phyloP scores from a whole-genome alignment of 257 asterid species.

The Thymus mandschuricus region DNA sequence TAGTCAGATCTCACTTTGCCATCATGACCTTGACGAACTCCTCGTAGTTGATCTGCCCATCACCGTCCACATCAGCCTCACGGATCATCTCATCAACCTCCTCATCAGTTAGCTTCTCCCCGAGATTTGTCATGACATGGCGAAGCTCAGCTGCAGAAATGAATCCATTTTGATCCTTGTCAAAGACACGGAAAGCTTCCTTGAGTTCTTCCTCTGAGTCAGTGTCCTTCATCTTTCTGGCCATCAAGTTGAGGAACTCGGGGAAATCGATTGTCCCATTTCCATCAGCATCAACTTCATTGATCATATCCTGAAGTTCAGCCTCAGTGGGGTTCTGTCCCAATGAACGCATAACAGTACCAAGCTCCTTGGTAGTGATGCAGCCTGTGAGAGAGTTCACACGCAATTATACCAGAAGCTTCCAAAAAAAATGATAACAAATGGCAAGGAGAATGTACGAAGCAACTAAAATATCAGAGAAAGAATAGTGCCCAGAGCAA shows the following conservation, averaged over 20 bases:
- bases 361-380: slow-evolving; percentile 91
- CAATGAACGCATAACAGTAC: slow-evolving; percentile 82
- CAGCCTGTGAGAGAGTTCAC: slow-evolving; percentile 50
- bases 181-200: slow-evolving; percentile 89
- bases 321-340: slow-evolving; percentile 95
- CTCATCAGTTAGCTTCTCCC: slow-evolving; percentile 88
- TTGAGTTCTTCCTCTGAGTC: slow-evolving; percentile 92
- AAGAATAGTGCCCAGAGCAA: background rate
- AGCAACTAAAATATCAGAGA: background rate
- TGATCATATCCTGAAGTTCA: slow-evolving; percentile 88
- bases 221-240: slow-evolving; percentile 86
- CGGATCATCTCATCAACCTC: slow-evolving; percentile 96
- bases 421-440: background rate
- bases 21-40: slow-evolving; percentile 95
- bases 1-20: slow-evolving; percentile 68
- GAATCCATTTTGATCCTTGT: slow-evolving; percentile 88
- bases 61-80: slow-evolving; percentile 91
- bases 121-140: slow-evolving; percentile 86
- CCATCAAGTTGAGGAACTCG: slow-evolving; percentile 92
- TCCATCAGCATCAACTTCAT: slow-evolving; percentile 89
- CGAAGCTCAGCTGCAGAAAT: slow-evolving; percentile 92
- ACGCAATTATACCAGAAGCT: slow-evolving; percentile 5
- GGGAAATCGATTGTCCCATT: slow-evolving; percentile 90
- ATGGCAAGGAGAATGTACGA: background rate
- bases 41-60: slow-evolving; percentile 88